Evolutionary conservation across 257 asterid species (phyloP).

Genomic region (Jasminum sambac): DNA sequence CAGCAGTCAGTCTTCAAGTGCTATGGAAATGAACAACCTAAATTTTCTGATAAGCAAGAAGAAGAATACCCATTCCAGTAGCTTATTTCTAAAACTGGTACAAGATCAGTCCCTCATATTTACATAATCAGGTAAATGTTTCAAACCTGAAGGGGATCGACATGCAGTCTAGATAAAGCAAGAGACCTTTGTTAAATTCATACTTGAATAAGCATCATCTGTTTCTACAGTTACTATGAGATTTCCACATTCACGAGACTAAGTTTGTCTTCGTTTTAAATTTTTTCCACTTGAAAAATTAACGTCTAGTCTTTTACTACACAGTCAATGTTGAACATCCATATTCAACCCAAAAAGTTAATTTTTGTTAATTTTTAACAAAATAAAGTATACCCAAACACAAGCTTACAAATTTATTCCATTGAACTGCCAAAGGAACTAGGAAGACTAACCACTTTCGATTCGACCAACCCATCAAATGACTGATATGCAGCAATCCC

Average conservation of each 20-base stretch:
- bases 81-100: background rate
- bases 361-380: background rate
- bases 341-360: background rate
- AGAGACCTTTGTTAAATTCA: background rate
- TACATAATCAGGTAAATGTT: background rate
- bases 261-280: no score
- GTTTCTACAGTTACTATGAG: no score
- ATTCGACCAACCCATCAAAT: slow-evolving; percentile 57
- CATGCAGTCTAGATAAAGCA: background rate
- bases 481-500: slow-evolving; percentile 54
- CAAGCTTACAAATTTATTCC: no score
- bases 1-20: background rate
- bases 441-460: slow-evolving; percentile 49
- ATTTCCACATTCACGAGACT: no score
- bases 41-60: background rate
- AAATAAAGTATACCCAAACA: no score
- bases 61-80: background rate
- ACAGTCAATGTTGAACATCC: no score
- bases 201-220: no score
- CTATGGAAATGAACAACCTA: background rate
- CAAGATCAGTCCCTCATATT: background rate
- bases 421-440: slow-evolving; percentile 8
- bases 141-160: background rate
- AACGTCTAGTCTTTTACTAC: no score
- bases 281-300: no score